Percentiles rank a stretch among this genome's conserved stretches.
Evolutionary conservation across 805 yeast genomes (phyloP).

Genomic region (Barnettozyma sp.): DNA sequence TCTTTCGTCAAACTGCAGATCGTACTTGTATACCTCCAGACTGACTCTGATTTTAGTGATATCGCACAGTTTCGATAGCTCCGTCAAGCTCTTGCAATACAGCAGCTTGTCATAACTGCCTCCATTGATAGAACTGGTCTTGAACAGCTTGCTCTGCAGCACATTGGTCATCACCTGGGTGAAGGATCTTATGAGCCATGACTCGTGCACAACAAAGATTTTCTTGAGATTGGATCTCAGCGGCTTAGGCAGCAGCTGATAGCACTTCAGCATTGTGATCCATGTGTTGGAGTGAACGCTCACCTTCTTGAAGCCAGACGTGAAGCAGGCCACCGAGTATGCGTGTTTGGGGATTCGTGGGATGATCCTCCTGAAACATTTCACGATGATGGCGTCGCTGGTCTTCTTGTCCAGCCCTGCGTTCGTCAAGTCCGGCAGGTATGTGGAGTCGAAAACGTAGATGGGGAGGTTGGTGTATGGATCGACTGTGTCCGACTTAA

Average conservation of each 20-base stretch:
- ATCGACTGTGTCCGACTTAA: conserved; percentile 54
- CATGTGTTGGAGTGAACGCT: conserved; percentile 39
- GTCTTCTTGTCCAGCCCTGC: conserved; percentile 31
- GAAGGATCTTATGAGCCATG: conserved; percentile 79
- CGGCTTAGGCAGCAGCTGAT: conserved; percentile 49
- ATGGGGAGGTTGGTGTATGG: conserved; percentile 64
- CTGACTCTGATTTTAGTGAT: conserved; percentile 72
- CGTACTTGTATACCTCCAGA: conserved; percentile 64
- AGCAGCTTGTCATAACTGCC: conserved; percentile 19
- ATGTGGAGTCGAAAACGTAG: conserved; percentile 78
- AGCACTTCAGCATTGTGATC: conserved; percentile 65
- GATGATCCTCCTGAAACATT: conserved; percentile 52
- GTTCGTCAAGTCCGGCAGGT: conserved; percentile 54
- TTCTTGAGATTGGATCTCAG: conserved; percentile 48
- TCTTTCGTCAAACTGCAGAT: conserved; percentile 40
- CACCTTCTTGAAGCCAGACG: conserved; percentile 65
- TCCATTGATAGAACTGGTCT: conserved; percentile 17
- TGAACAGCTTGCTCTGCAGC: conserved; percentile 40
- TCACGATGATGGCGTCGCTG: conserved; percentile 35
- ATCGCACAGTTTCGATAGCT: conserved; percentile 43
- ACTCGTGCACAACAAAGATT: conserved; percentile 80
- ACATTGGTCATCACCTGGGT: conserved; percentile 66
- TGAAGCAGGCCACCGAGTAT: conserved; percentile 67
- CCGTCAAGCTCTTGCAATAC: conserved; percentile 31
- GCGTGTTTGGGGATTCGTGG: conserved; percentile 51